Evolutionary conservation across 176 grass and related monocot genomes (phyloP).

Genomic region (Thalia dealbata): DNA sequence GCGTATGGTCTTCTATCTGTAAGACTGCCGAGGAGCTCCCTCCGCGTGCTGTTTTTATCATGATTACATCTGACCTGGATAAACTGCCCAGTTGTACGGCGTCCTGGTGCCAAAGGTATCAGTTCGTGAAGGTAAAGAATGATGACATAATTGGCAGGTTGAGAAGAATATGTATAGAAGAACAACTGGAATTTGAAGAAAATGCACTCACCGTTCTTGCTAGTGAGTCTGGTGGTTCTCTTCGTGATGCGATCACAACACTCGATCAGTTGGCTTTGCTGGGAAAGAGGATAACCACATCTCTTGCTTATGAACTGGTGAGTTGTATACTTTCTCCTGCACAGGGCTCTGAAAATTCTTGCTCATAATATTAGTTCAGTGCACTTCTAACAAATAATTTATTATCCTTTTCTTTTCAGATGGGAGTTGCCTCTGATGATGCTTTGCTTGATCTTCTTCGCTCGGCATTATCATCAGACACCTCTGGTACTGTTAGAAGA

Average conservation of each 20-base stretch:
- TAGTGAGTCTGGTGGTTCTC: constrained; percentile 57
- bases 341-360: background rate
- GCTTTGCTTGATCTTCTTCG: constrained; percentile 74
- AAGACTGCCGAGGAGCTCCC: constrained; percentile 60
- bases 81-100: constrained; percentile 49
- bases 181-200: constrained; percentile 60
- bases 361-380: background rate
- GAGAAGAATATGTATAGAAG: constrained; percentile 68
- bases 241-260: constrained; percentile 66
- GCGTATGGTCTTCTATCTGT: constrained; percentile 61
- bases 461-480: constrained; percentile 70
- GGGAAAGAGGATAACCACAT: constrained; percentile 67
- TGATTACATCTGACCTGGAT: constrained; percentile 75
- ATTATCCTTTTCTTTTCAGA: constrained; percentile 25
- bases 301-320: constrained; percentile 62
- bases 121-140: constrained; percentile 56
- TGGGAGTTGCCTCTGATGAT: constrained; percentile 78
- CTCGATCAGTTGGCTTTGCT: constrained; percentile 84
- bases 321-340: constrained; percentile 8
- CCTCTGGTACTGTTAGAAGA: constrained; percentile 58
- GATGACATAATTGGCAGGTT: constrained; percentile 38
- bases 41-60: constrained; percentile 60
- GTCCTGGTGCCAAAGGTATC: constrained; percentile 61
- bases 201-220: constrained; percentile 69
- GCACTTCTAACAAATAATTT: background rate